Evolutionary conservation across 1,284 basidiomycete genomes (phyloP).

Genomic region (Vanrija sp.): DNA sequence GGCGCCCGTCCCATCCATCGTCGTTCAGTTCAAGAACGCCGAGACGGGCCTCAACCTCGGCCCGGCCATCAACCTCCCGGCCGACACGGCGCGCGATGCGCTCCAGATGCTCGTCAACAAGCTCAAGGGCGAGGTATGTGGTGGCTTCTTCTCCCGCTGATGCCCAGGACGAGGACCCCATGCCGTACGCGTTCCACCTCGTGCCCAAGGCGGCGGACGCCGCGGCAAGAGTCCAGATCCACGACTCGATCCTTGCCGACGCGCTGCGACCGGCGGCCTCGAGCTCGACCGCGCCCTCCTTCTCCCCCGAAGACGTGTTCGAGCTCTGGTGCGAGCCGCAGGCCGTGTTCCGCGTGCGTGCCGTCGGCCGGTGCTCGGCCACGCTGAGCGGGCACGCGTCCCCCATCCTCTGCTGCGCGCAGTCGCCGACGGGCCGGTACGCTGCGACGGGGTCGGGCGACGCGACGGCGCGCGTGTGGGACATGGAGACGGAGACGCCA

Average conservation of each 20-base stretch:
- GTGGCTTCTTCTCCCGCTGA: slow-evolving; percentile 4
- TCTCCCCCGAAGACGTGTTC: slow-evolving; percentile 81
- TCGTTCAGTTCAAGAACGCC: slow-evolving; percentile 87
- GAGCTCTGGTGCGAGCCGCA: slow-evolving; percentile 86
- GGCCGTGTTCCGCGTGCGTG: slow-evolving; percentile 90
- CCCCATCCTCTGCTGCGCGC: slow-evolving; percentile 90
- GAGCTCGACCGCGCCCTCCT: slow-evolving; percentile 40
- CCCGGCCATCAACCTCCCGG: slow-evolving; percentile 79
- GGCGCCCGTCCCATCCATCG: slow-evolving; percentile 60
- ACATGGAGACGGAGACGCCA: slow-evolving; percentile 88
- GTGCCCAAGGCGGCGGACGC: slow-evolving; percentile 44
- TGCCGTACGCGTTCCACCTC: slow-evolving; percentile 85
- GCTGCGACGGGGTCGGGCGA: slow-evolving; percentile 96
- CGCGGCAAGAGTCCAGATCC: slow-evolving; percentile 66
- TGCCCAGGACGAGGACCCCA: slow-evolving; percentile 71
- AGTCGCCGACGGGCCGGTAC: slow-evolving; percentile 85
- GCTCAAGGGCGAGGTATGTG: slow-evolving; percentile 63
- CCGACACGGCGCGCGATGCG: slow-evolving; percentile 76
- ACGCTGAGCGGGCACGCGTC: slow-evolving; percentile 85
- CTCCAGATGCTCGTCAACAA: slow-evolving; percentile 82
- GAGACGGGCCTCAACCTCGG: slow-evolving; percentile 75
- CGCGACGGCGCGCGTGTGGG: slow-evolving; percentile 89
- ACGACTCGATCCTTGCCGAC: slow-evolving; percentile 74
- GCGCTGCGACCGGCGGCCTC: slow-evolving; percentile 59
- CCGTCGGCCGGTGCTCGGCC: slow-evolving; percentile 87